Evolutionary conservation across 148 eudicot genomes (phyloP), one percentile per base, ranked within the genome.

Genomic region (Silene conica): DNA sequence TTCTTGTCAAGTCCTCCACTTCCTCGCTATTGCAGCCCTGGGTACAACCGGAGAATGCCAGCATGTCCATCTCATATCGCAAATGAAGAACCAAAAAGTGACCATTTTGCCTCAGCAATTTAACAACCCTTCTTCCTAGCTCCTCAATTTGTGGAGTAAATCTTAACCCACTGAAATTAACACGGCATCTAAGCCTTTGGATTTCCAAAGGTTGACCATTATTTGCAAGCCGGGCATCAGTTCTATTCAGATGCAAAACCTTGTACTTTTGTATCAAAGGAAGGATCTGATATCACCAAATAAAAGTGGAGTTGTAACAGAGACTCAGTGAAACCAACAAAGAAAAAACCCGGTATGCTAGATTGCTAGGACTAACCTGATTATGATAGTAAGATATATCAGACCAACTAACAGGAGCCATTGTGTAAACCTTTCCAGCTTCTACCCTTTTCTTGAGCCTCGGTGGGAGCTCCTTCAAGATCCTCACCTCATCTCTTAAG

Each of bases 371-470:
- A 71, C 77, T 8, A 12, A 93, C 98, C 92, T 90, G 96, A 67
- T 87, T 76, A 62, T 79, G 87, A 74, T 93, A 93, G 74, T 93
- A 93, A 18, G 98, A 90, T 23, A 93, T 85, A 66, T 93, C 89
- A 41, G 98, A 93, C 98, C 98, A 93, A 80, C 98, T 93, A 81
- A 90, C 74, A 43, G 98, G 98, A 18, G 96, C 84, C 98, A 93
- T 93, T 41, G 92, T 86, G 74, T 86, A 77, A 22, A 85, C 62
- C 72, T 73, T 74, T 75, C 96, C 94, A 23, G 85, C 77, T 76
- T 90, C 94, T 54, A 90, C 84, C 77, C 92, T 85, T 84, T 82
- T 87, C 86, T 87, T 93, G 54, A 90, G 83, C 79, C 96, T 84
- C 13, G 92, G 90, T 61, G 98, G 98, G 20, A 93, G 88, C 86